Evolutionary conservation across 176 grass and related monocot genomes (phyloP), one percentile per base, ranked within the genome.

Genomic region (Chrysopogon serrulatus): DNA sequence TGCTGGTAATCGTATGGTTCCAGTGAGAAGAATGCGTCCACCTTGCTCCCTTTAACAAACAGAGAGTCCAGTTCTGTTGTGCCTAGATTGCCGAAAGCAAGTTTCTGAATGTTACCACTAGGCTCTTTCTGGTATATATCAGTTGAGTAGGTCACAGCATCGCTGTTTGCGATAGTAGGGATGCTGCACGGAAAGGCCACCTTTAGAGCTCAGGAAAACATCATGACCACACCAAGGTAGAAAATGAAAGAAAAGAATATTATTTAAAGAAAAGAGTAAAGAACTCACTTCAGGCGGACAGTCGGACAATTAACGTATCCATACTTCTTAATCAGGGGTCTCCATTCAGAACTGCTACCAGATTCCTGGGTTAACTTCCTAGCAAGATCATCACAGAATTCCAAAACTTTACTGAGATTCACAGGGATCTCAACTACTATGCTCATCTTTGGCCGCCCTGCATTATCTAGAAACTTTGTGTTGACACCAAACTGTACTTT

Each of bases 271-370:
- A 21, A 26, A 26, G 23, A 59, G n/a, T 59, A 59, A n/a, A 68
- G 30, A 72, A 74, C 96, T 80, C 84, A 99, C 96, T 94, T 90
- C n/a, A 99, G 73, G 34, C 96, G 91, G 26, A 96, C 59, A 6
- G 73, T 95, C 23, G 83, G 89, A 24, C 39, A 70, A 87, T 89
- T 89, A n/a, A 90, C 74, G 26, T 89, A 89, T 44, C 87, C 91
- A 64, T 87, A 85, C 73, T 93, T 96, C 81, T 84, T 96, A 28
- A 94, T 37, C 86, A 94, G 0, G 42, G 91, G 31, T 86, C 91
- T 95, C 96, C 96, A 99, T 41, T 96, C 87, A 81, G 91, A 99
- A 66, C 79, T 92, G 83, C 91, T 96, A 64, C 96, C 90, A 47
- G 67, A 80, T 62, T 89, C 92, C 72, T 83, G 83, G 42, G 78